Conservation (phyloP, 352 stramenopile genomes). For the Blastocystis sp. region DNA sequence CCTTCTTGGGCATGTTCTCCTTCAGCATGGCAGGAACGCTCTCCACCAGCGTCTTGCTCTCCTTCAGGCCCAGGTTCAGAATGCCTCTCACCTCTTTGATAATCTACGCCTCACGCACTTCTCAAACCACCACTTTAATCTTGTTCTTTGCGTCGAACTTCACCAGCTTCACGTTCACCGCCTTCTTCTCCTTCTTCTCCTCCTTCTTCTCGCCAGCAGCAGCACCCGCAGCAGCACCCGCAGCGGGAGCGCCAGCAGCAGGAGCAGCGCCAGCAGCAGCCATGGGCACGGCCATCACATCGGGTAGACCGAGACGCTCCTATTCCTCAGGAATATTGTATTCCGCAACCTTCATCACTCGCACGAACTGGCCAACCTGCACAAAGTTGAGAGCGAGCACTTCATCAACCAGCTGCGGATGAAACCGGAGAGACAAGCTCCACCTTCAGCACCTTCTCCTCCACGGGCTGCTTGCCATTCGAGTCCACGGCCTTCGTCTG, state of each 20-base stretch:
- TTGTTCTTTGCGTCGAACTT: conserved; percentile 68
- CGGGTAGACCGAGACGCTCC: conserved; percentile 52
- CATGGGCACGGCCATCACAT: conserved; percentile 30
- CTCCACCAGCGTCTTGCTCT: conserved; percentile 66
- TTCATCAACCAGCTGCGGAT: conserved; percentile 46
- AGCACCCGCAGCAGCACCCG: neutral
- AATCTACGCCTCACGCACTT: conserved; percentile 4
- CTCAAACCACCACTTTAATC: conserved; percentile 37
- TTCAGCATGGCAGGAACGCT: conserved; percentile 58
- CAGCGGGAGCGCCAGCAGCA: conserved; percentile 31
- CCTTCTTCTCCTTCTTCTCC: conserved; percentile 66
- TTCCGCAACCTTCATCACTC: conserved; percentile 14
- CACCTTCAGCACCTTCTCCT: conserved; percentile 63
- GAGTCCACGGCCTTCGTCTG: conserved; percentile 61
- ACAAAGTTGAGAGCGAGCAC: conserved; percentile 66
- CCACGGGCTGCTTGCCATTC: conserved; percentile 24
- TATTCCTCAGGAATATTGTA: neutral
- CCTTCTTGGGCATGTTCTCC: conserved; percentile 64
- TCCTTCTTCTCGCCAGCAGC: conserved; percentile 42
- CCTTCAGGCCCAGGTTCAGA: conserved; percentile 56
- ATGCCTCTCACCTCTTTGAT: conserved; percentile 63
- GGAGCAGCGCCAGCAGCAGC: neutral
- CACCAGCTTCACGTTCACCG: conserved; percentile 62
- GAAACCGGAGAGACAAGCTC: neutral
- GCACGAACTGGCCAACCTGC: conserved; percentile 59